Conservation (phyloP, 2,329 filamentous ascomycete genomes). For the Cladophialophora carrionii region DNA sequence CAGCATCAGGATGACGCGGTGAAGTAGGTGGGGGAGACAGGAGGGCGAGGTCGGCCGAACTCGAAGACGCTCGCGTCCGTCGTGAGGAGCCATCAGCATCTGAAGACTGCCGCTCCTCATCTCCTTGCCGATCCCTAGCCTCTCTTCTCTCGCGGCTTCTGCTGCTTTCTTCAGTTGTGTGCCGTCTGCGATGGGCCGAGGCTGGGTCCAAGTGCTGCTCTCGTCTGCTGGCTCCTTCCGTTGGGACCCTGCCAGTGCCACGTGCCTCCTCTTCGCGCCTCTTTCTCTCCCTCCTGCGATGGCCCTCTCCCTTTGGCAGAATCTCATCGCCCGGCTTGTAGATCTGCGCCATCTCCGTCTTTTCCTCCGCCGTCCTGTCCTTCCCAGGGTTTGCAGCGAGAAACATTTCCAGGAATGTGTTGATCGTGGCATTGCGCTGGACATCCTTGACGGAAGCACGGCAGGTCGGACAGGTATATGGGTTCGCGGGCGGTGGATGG, state of each 20-base stretch:
- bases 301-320: conserved; percentile 62
- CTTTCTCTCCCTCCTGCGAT: conserved; percentile 54
- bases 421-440: conserved; percentile 86
- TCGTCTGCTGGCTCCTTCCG: conserved; percentile 55
- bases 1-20: conserved; percentile 38
- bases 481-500: conserved; percentile 48
- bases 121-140: conserved; percentile 44
- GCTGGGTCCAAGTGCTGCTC: conserved; percentile 39
- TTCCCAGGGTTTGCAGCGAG: conserved; percentile 77
- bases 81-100: conserved; percentile 35
- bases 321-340: conserved; percentile 84
- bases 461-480: conserved; percentile 91
- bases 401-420: conserved; percentile 86
- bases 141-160: conserved; percentile 48
- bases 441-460: conserved; percentile 84
- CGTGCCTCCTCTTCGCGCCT: conserved; percentile 56
- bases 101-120: conserved; percentile 14
- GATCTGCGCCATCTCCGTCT: conserved; percentile 71
- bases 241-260: conserved; percentile 62
- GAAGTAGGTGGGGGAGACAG: conserved; percentile 32
- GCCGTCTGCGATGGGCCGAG: conserved; percentile 28
- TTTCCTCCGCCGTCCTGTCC: conserved; percentile 71
- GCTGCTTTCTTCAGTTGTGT: conserved; percentile 34
- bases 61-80: conserved; percentile 30
- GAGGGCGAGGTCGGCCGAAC: conserved; percentile 26